Evolutionary conservation across 805 yeast species (phyloP).

Genomic region (Ogataea salicorniae): DNA sequence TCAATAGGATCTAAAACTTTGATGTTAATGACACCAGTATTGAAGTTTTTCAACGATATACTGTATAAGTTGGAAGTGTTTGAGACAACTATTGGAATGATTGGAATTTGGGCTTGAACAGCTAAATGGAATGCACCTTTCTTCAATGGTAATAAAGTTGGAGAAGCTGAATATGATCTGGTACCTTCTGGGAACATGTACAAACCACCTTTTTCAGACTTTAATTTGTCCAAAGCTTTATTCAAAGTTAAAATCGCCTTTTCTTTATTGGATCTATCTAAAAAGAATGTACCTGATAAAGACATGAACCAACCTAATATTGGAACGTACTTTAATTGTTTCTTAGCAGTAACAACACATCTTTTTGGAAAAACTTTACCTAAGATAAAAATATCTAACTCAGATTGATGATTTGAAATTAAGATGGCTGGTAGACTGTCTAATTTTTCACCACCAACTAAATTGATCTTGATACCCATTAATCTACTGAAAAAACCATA

Average conservation of each 20-base stretch:
- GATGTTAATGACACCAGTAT: conserved; percentile 69
- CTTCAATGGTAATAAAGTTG: conserved; percentile 80
- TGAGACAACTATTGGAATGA: conserved; percentile 82
- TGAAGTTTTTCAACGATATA: conserved; percentile 57
- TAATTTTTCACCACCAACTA: conserved; percentile 62
- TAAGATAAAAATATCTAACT: conserved; percentile 73
- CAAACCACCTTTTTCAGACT: conserved; percentile 60
- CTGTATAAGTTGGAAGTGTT: conserved; percentile 76
- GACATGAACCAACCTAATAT: conserved; percentile 96
- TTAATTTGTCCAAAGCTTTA: conserved; percentile 58
- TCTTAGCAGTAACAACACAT: conserved; percentile 90
- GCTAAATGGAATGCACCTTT: conserved; percentile 99
- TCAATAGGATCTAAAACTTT: conserved; percentile 78
- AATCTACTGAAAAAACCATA: conserved; percentile 53
- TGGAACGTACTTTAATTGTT: conserved; percentile 77
- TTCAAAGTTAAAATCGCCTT: conserved; percentile 74
- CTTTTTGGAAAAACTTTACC: conserved; percentile 84
- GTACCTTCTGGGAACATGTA: conserved; percentile 98
- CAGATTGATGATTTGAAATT: conserved; percentile 87
- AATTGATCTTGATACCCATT: conserved; percentile 64
- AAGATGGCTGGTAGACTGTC: conserved; percentile 67
- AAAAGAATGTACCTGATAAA: conserved; percentile 83
- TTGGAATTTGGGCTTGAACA: conserved; percentile 82
- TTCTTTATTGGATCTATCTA: conserved; percentile 74
- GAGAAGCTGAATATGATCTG: conserved; percentile 67